phyloP scores from a whole-genome alignment of 1,284 basidiomycete species.

The Tausonia pullulans region DNA sequence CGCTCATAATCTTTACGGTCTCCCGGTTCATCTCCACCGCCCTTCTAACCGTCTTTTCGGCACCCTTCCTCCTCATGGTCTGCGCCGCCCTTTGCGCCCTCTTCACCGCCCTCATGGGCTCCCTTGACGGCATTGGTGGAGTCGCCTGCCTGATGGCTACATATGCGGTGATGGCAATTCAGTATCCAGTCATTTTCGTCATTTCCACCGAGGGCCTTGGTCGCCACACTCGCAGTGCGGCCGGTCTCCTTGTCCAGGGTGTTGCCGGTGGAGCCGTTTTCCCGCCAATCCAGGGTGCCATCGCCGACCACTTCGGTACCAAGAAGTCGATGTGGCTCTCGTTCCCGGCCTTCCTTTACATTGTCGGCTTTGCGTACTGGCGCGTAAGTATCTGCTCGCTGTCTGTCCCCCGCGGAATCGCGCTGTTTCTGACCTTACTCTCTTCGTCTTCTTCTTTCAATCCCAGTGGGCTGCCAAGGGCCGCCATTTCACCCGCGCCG shows the following conservation, averaged over 20 bases:
- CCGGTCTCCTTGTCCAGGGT: slow-evolving; percentile 53
- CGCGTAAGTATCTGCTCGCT: slow-evolving; percentile 5
- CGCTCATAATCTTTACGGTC: slow-evolving; percentile 57
- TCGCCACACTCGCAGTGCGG: slow-evolving; percentile 55
- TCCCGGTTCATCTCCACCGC: slow-evolving; percentile 47
- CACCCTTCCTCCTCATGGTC: slow-evolving; percentile 49
- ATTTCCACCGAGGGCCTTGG: slow-evolving; percentile 60
- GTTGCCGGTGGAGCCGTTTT: slow-evolving; percentile 66
- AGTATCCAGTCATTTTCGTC: slow-evolving; percentile 41
- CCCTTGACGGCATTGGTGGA: slow-evolving; percentile 45
- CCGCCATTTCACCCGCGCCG: slow-evolving; percentile 16
- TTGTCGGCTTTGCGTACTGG: slow-evolving; percentile 29
- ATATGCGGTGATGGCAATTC: slow-evolving; percentile 41
- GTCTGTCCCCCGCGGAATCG: no score
- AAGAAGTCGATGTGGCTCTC: slow-evolving; percentile 32
- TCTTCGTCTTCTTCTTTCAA: no score
- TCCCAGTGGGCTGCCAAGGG: slow-evolving; percentile 31
- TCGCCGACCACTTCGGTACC: slow-evolving; percentile 44
- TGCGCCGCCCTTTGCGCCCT: slow-evolving; percentile 46
- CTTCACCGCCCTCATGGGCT: slow-evolving; percentile 47
- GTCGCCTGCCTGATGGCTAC: slow-evolving; percentile 53
- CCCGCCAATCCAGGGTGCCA: slow-evolving; percentile 55
- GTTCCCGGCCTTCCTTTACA: slow-evolving; percentile 34
- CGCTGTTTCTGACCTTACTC: no score
- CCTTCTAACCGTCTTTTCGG: slow-evolving; percentile 50